Percentiles rank a stretch among this genome's conserved stretches.
phyloP scores from a whole-genome alignment of 1,284 basidiomycete genomes.

The Sporisorium reilianum region DNA sequence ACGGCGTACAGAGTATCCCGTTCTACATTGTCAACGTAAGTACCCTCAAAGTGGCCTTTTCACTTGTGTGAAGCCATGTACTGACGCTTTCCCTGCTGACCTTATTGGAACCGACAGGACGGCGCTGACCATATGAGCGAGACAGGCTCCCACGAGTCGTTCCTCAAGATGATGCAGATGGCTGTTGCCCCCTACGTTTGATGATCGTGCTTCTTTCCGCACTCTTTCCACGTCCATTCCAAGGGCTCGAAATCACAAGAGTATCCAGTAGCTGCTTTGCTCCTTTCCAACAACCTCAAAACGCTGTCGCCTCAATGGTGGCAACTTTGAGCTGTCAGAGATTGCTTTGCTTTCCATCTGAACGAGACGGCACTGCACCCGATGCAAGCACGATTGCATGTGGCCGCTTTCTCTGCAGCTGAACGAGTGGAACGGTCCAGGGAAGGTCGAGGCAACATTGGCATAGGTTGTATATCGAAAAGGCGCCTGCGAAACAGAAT shows the following conservation, averaged over 20 bases:
- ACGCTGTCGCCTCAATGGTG: neutral
- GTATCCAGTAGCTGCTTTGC: neutral
- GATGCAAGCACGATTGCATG: too few relatives aligned
- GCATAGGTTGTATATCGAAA: too few relatives aligned
- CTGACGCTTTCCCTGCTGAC: slow-evolving; percentile 2
- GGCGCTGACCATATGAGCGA: slow-evolving; percentile 54
- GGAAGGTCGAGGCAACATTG: too few relatives aligned
- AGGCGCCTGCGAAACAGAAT: too few relatives aligned
- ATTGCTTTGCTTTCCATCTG: neutral
- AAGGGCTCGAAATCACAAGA: too few relatives aligned
- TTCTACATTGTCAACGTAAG: slow-evolving; percentile 56
- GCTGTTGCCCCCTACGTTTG: slow-evolving; percentile 49
- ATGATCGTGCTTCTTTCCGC: neutral
- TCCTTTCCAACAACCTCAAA: neutral
- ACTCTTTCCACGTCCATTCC: too few relatives aligned
- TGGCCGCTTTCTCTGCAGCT: too few relatives aligned
- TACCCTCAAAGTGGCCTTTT: neutral
- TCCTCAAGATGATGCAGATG: slow-evolving; percentile 58
- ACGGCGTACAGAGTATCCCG: slow-evolving; percentile 52
- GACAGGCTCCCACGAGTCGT: slow-evolving; percentile 37
- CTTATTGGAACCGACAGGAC: slow-evolving; percentile 19
- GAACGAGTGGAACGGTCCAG: too few relatives aligned
- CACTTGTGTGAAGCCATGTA: neutral
- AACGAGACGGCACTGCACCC: neutral
- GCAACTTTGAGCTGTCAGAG: neutral